A percentile compares a stretch with the other conserved stretches of the same genome.
phyloP scores from a whole-genome alignment of 495 filamentous ascomycete species.

The Articulospora tetracladia region DNA sequence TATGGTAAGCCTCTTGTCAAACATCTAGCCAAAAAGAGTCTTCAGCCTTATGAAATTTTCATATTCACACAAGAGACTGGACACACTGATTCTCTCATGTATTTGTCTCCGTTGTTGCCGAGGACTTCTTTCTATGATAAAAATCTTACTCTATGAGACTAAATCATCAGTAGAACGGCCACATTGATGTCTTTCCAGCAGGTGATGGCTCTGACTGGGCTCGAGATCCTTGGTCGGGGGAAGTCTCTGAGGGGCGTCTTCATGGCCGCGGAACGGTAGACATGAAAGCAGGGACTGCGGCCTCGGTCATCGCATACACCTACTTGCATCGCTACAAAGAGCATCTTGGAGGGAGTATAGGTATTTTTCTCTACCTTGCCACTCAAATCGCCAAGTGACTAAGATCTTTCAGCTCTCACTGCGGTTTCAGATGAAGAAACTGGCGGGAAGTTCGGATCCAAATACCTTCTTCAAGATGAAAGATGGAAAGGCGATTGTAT shows the following conservation, averaged over 20 bases:
- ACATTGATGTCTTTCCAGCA: constrained; percentile 14
- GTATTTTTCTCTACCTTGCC: neutral
- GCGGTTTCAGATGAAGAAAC: constrained; percentile 17
- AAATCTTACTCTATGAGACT: no score
- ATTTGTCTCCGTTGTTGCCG: no score
- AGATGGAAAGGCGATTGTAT: constrained; percentile 14
- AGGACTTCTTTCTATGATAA: no score
- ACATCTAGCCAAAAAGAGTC: no score
- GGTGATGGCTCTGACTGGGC: constrained; percentile 3
- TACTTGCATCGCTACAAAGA: constrained; percentile 4
- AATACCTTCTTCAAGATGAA: constrained; percentile 1
- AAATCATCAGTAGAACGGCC: constrained; percentile 4
- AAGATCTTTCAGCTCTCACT: neutral
- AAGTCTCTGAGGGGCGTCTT: constrained; percentile 1
- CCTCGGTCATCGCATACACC: constrained; percentile 10
- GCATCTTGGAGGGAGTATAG: constrained; percentile 1
- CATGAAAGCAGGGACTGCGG: constrained; percentile 19
- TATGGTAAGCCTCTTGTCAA: no score
- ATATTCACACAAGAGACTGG: no score
- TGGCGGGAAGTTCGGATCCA: constrained; percentile 11
- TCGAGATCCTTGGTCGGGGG: constrained; percentile 13
- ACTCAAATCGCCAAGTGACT: no score
- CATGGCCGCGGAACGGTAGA: constrained; percentile 13
- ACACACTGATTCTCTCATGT: no score
- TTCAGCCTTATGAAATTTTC: no score